These are phyloP conservation scores for Patellifolia procumbens DNA, from an alignment of 179 eudicot species.

Conservation along the genomic window DNA sequence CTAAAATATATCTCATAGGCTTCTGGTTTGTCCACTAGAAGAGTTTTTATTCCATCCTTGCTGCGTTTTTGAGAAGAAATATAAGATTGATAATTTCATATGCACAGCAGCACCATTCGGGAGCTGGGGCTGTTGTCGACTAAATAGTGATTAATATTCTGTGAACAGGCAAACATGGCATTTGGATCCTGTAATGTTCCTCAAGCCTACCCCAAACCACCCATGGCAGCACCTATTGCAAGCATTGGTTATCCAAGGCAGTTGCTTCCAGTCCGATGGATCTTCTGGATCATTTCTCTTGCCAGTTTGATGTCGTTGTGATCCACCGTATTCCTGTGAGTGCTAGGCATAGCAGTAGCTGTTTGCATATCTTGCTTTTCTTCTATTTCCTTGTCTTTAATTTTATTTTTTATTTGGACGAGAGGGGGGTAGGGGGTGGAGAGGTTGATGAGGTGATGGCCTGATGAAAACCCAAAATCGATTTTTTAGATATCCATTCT, in stretches of 20 bases:
- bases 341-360: slow-evolving; percentile 15
- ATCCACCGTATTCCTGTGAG: slow-evolving; percentile 19
- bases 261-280: slow-evolving; percentile 34
- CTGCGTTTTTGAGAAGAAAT: neutral
- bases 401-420: neutral
- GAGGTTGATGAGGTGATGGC: no score
- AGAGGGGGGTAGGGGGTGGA: no score
- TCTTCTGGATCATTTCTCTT: slow-evolving; percentile 22
- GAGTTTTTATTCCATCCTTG: neutral
- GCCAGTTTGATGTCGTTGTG: slow-evolving; percentile 26
- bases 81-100: neutral
- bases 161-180: slow-evolving; percentile 63
- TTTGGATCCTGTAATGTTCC: slow-evolving; percentile 65
- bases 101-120: neutral
- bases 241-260: slow-evolving; percentile 29
- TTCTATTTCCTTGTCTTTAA: neutral
- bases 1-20: no score
- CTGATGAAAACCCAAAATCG: no score
- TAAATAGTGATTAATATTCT: neutral
- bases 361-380: slow-evolving; percentile 10
- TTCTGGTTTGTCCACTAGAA: no score
- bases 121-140: neutral
- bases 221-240: slow-evolving; percentile 29
- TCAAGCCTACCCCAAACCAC: slow-evolving; percentile 33
- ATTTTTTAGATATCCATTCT: no score